Percentiles rank a stretch among this genome's conserved stretches.
Conservation (phyloP, 2,329 filamentous ascomycete genomes). For the Boeremia exigua region DNA sequence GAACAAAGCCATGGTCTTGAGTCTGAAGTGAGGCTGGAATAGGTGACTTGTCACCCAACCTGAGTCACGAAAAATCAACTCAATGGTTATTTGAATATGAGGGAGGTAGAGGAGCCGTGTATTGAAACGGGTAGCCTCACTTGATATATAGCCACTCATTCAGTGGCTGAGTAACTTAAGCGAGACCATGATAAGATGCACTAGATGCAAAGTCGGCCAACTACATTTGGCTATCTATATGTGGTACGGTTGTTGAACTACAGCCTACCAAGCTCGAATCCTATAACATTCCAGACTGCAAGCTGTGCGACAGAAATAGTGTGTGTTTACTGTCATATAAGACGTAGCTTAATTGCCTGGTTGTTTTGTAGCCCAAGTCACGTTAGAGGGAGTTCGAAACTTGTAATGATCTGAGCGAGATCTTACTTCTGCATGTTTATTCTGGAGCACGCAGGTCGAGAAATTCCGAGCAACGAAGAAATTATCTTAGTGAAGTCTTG, state of each 20-base stretch:
- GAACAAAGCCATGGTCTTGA: not conserved
- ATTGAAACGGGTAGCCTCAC: not conserved
- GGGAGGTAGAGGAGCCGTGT: not conserved
- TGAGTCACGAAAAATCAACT: not conserved
- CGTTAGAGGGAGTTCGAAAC: no score
- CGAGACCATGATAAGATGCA: not conserved
- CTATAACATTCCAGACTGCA: no score
- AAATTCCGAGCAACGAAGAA: no score
- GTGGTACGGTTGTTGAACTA: not conserved
- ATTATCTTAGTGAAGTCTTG: no score
- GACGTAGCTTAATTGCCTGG: no score
- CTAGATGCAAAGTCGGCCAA: not conserved
- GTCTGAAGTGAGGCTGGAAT: not conserved
- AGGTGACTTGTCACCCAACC: not conserved
- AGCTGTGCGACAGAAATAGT: no score
- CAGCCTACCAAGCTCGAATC: no score
- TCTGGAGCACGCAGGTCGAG: no score
- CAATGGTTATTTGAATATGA: not conserved
- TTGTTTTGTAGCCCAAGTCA: no score
- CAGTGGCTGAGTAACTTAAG: not conserved
- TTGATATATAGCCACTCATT: not conserved
- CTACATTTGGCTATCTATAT: not conserved
- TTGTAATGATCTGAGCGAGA: no score
- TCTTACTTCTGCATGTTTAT: no score
- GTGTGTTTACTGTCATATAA: no score